Base-by-base conservation (phyloP, 106 monocot species). In the Platanthera zijinensis region DNA sequence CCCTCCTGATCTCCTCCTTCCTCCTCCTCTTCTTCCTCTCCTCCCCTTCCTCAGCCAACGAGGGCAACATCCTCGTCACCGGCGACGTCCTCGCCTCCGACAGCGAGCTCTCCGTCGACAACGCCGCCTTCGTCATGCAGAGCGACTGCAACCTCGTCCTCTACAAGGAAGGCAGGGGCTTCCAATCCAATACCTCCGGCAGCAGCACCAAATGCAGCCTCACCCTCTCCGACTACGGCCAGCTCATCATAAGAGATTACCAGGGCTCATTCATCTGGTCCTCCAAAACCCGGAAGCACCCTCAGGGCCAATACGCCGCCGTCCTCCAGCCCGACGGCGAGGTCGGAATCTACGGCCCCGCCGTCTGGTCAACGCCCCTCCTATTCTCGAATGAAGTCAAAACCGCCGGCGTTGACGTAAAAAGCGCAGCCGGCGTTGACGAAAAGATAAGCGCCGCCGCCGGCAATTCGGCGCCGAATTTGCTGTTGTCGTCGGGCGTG, bases 121-220 rank as follows among this genome's bases (percentile, higher is more conserved):
- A 56, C 11, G 39, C 74, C 52, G 32, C 11, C 52, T 52, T 80
- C 64, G 80, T 80, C 52, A 74, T 80, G 12, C 66, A 80, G 18
- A n/a, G 51, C 74, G 80, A 76, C 64, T 64, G 76, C 48, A 76
- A 76, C 76, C 63, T 76, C 11, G 76, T 76, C 8, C 56, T 75
- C 28, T 75, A 75, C 57, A 75, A 75, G 15, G 13, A 74, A 4
- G 39, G 17, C 57, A 7, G 9, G 5, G 75, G 75, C 39, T 75
- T 75, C 56, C n/a, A 15, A 46, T 75, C 75, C 54, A 32, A 56
- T 17, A 75, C 75, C 56, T 5, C 15, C 30, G 75, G 75, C 7
- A 4, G 1, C 12, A 56, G 75, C 25, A 12, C 2, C 32, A 75
- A 57, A 5, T 75, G 75, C 45, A 57, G 39, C 75, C 12, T 32